Base-by-base conservation (phyloP, 352 stramenopile species). In the Pythium sukuiense region DNA sequence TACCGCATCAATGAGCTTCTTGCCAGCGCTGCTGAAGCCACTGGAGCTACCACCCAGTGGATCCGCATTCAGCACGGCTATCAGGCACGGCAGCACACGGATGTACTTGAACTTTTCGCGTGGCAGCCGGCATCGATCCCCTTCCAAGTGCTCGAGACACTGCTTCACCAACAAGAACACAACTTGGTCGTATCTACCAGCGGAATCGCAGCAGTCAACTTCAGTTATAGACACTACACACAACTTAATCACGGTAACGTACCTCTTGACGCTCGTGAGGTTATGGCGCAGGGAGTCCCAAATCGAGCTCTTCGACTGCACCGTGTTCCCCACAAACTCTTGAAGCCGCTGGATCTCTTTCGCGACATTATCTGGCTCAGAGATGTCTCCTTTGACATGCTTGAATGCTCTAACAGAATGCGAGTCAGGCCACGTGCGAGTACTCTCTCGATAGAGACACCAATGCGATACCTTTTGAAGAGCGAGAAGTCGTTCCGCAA, bases 401-500 rank as follows among this genome's bases (percentile, higher is more conserved):
- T 76, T 61, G 70, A 86, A 89, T 8, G 81, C 77, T 39, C 83
- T 20, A 39, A 3, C 3, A 65, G 13, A 12, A 45, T 55, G 61
- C 46, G 13, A 53, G 27, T 58, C 9, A 55, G n/a, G 11, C 52
- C 32, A 35, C 3, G 39, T 12, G 7, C 14, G 6, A 14, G 11
- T 7, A 16, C 14, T 16, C 35, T 41, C 35, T 16, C 32, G 5
- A 0, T 9, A 35, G 5, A 35, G 5, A 35, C 32, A 35, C 32
- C 32, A 9, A 26, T 49, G 5, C 27, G 9, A 7, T 55, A 90
- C 78, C 85, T 70, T 65, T 93, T 93, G 61, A 85, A 91, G 3
- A 90, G 73, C 0, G 81, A 83, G 35, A 91, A 93, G 61, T 93
- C 85, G 61, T 91, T 91, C 12, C 77, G 78, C 3, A 91, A 60